Evolutionary conservation across 768 basidiomycete genomes (phyloP).

Genomic region (Lactarius akahatsu): DNA sequence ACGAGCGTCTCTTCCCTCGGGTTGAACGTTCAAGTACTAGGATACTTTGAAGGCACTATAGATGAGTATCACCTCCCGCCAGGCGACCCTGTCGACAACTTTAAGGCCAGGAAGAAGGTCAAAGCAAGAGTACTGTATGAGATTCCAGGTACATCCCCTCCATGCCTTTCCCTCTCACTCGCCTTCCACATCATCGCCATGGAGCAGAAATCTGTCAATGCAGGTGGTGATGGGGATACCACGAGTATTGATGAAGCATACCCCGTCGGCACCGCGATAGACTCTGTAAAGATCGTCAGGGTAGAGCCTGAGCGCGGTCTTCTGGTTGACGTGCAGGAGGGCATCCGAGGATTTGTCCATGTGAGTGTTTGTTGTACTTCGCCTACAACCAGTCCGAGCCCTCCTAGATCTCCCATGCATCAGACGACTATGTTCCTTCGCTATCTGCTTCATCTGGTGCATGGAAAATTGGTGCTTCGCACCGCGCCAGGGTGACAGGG

Average conservation of each 20-base stretch:
- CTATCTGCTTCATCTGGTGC: slow-evolving; percentile 67
- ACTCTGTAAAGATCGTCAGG: slow-evolving; percentile 67
- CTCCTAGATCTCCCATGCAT: slow-evolving; percentile 84
- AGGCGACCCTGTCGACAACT: slow-evolving; percentile 42
- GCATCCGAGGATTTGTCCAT: slow-evolving; percentile 80
- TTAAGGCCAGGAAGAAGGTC: slow-evolving; percentile 71
- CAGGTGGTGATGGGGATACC: slow-evolving; percentile 26
- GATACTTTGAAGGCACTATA: slow-evolving; percentile 88
- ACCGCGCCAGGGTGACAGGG: slow-evolving; percentile 85
- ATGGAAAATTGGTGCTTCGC: slow-evolving; percentile 77
- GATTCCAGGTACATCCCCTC: slow-evolving; percentile 64
- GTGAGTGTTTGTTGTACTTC: slow-evolving; percentile 47
- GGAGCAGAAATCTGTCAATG: slow-evolving; percentile 39
- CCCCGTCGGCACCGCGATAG: slow-evolving; percentile 71
- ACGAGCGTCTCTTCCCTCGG: slow-evolving; percentile 74
- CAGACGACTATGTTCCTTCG: slow-evolving; percentile 87
- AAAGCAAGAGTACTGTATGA: slow-evolving; percentile 85
- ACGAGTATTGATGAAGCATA: slow-evolving; percentile 52
- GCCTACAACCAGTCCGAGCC: slow-evolving; percentile 20
- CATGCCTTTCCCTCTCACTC: slow-evolving; percentile 79
- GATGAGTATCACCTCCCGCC: slow-evolving; percentile 74
- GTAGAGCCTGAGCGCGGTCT: slow-evolving; percentile 85
- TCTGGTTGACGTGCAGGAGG: slow-evolving; percentile 61
- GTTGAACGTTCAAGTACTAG: slow-evolving; percentile 83
- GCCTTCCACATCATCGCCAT: slow-evolving; percentile 69